Base-by-base conservation (phyloP, 208 protist genomes). In the Leishmania mexicana region DNA sequence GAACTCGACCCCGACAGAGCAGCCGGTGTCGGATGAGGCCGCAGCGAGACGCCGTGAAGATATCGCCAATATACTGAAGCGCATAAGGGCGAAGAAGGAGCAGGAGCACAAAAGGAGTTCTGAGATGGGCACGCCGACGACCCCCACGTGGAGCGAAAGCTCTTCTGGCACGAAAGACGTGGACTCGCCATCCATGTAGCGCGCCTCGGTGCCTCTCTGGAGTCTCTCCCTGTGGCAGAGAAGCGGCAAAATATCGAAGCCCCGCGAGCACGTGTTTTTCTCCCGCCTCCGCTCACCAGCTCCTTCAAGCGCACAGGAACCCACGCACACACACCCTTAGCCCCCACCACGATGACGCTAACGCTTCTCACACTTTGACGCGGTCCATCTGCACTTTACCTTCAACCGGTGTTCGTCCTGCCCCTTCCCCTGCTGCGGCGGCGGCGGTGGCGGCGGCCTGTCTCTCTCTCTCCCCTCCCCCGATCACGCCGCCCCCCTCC, bases 11-110 rank as follows among this genome's bases (percentile, higher is more conserved):
- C 31, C 67, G 65, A n/a, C 58, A 19, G 78, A 72, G n/a, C 42
- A 60, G n/a, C 19, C 76, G 8, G 11, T 64, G 45, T 53, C 80
- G 28, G 85, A 77, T 8, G 84, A 83, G 10, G 60, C 75, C 6
- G 54, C 64, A 17, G 54, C 62, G 57, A 80, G 67, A 58, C 85
- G 88, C 15, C 84, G 86, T 49, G 88, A 89, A 47, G 88, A 91
- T 31, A 81, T 91, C 42, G 71, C 88, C 15, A 75, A 74, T 11
- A 91, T 91, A 79, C 60, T 91, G 35, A 86, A 89, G 76, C 88
- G 88, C 13, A 83, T 91, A 17, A 81, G 80, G 17, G 57, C 76
- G 1, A 87, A 89, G 76, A 87, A 87, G 31, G 85, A 83, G 72
- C 76, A 88, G 68, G 86, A 87, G 3, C 13, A 35, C 17, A 57